A percentile compares a stretch with the other conserved stretches of the same genome.
Evolutionary conservation across 768 basidiomycete genomes (phyloP).

Genomic region (Collybia sordida): DNA sequence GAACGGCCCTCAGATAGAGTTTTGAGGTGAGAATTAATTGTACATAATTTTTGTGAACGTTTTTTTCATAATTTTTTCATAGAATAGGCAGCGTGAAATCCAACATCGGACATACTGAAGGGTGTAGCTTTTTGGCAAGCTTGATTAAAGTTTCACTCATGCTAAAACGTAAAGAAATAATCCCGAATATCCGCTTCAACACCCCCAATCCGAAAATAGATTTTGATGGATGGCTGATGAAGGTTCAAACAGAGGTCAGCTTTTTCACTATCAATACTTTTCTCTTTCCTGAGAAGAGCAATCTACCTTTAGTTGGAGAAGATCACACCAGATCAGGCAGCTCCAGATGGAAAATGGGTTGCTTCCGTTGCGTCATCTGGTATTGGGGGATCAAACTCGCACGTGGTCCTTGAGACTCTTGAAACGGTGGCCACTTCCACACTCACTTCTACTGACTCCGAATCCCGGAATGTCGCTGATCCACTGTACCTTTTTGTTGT

Average conservation of each 20-base stretch:
- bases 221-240: not conserved
- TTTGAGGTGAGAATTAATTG: not conserved
- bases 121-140: conserved; percentile 11
- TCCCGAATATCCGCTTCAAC: not conserved
- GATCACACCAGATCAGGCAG: not conserved
- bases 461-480: not conserved
- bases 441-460: not conserved
- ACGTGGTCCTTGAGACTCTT: conserved; percentile 1
- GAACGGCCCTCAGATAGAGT: not conserved
- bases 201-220: not conserved
- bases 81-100: conserved; percentile 8
- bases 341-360: conserved; percentile 2
- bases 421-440: not conserved
- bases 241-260: not conserved
- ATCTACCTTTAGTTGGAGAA: not conserved
- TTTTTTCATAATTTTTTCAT: not conserved
- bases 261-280: not conserved
- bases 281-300: not conserved
- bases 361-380: not conserved
- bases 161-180: conserved; percentile 2
- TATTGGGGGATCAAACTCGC: conserved; percentile 2
- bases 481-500: not conserved
- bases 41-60: not conserved
- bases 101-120: conserved; percentile 10
- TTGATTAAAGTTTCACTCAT: conserved; percentile 11